Evolutionary conservation across 2,329 filamentous ascomycete species (phyloP), one percentile per base, ranked within the genome.

Genomic region (Cryphonectria japonica): DNA sequence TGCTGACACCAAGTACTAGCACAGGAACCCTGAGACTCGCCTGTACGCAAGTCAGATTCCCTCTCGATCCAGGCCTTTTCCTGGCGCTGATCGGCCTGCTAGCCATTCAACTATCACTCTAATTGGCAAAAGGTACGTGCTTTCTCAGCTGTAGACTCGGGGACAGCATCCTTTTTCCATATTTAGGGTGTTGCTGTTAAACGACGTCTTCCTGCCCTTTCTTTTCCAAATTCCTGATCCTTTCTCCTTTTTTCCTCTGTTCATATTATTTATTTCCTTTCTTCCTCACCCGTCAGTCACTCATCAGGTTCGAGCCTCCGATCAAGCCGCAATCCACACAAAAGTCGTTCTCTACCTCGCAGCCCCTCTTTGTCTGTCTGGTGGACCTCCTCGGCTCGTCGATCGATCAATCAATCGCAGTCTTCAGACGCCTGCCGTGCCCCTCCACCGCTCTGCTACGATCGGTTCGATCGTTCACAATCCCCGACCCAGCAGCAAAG

Each of bases 111-210:
- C 54, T 34, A 59, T 59, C 54, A 32, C 54, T 29, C 29, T 59
- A 34, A 59, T 8, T 19, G 54, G 54, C 54, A 59, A 59, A 2
- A 59, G 26, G 26, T 7, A 59, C 54, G 54, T 29, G 26, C 7
- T 34, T 8, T 8, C 54, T 59, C 54, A 34, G n/a, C 52, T 60
- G 57, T 13, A 37, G 32, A 22, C 32, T 32, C 7, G 57, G 46
- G 57, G 57, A 60, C n/a, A n/a, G 26, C 52, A 60, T 60, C 57
- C 57, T 60, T 37, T 37, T 61, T 61, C 32, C 34, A 59, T 61
- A 61, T n/a, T 39, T 61, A 61, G 59, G 59, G 34, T 61, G 8
- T 39, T 22, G 32, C 32, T 61, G 39, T 19, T 37, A 13, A 34
- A 61, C 59, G 26, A 39, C 19, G 9, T 11, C 37, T 11, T n/a